phyloP scores from a whole-genome alignment of 139 green algal species.

The Chlorella sp. region DNA sequence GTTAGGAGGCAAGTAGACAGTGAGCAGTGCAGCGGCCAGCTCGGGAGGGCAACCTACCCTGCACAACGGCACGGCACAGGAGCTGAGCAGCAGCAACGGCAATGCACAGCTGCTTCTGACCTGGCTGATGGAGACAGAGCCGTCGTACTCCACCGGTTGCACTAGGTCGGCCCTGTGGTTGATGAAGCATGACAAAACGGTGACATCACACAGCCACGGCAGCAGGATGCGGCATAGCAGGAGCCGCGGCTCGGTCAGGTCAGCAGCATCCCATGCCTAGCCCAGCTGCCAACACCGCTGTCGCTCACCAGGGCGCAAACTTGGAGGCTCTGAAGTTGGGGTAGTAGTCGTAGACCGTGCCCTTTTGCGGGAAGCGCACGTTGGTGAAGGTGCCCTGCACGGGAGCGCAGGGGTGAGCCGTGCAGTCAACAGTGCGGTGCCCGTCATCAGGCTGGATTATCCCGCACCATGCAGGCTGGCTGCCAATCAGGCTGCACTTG shows the following conservation, averaged over 20 bases:
- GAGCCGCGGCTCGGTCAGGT: too few species aligned
- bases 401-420: too few species aligned
- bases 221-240: too few species aligned
- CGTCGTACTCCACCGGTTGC: slow-evolving; percentile 80
- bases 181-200: neutral
- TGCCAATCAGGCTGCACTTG: too few species aligned
- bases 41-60: too few species aligned
- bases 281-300: neutral
- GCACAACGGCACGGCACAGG: neutral
- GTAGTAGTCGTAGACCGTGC: slow-evolving; percentile 91
- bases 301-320: slow-evolving; percentile 83
- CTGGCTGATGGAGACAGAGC: slow-evolving; percentile 58
- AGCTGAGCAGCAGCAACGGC: neutral
- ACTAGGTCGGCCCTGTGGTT: slow-evolving; percentile 69
- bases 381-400: slow-evolving; percentile 70
- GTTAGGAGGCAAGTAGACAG: neutral
- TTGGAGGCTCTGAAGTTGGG: slow-evolving; percentile 88
- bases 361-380: slow-evolving; percentile 87
- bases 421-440: too few species aligned
- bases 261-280: neutral
- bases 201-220: too few species aligned
- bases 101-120: neutral
- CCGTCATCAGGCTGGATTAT: too few species aligned
- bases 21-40: neutral
- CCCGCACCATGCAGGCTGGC: too few species aligned